Conservation (phyloP, 495 filamentous ascomycete species). For the Penicillium coffeae region DNA sequence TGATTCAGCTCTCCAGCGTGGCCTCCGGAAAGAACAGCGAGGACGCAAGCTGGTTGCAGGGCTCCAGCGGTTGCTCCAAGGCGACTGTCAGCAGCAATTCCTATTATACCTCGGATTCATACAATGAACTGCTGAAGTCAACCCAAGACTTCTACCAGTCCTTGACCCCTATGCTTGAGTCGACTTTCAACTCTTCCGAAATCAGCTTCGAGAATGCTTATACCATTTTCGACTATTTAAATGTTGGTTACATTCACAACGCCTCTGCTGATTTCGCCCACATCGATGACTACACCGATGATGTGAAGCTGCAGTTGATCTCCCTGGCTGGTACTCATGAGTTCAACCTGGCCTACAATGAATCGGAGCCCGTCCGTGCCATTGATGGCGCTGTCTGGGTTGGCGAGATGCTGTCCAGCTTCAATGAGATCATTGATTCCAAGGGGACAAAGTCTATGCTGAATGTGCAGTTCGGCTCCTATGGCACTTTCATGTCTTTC, state of each 20-base stretch:
- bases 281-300: slow-evolving; percentile 21
- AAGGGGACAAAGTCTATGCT: slow-evolving; percentile 31
- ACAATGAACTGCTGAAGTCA: slow-evolving; percentile 45
- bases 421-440: slow-evolving; percentile 42
- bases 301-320: slow-evolving; percentile 34
- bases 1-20: slow-evolving; percentile 50
- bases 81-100: slow-evolving; percentile 65
- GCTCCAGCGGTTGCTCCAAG: slow-evolving; percentile 54
- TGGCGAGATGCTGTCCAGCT: slow-evolving; percentile 35
- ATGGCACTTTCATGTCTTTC: slow-evolving; percentile 46
- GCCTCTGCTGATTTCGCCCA: slow-evolving; percentile 31
- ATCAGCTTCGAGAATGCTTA: slow-evolving; percentile 71
- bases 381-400: slow-evolving; percentile 48
- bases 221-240: slow-evolving; percentile 55
- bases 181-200: slow-evolving; percentile 47
- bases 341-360: slow-evolving; percentile 51
- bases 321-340: slow-evolving; percentile 49
- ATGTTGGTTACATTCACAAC: slow-evolving; percentile 54
- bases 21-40: slow-evolving; percentile 47
- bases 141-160: slow-evolving; percentile 63
- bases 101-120: slow-evolving; percentile 63
- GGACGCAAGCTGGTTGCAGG: slow-evolving; percentile 56
- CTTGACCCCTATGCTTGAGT: slow-evolving; percentile 58
- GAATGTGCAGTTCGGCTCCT: slow-evolving; percentile 45
- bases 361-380: slow-evolving; percentile 43